Percentiles rank a stretch among this genome's conserved stretches.
phyloP scores from a whole-genome alignment of 306 rosid genomes.

The Gleditsia sinensis region DNA sequence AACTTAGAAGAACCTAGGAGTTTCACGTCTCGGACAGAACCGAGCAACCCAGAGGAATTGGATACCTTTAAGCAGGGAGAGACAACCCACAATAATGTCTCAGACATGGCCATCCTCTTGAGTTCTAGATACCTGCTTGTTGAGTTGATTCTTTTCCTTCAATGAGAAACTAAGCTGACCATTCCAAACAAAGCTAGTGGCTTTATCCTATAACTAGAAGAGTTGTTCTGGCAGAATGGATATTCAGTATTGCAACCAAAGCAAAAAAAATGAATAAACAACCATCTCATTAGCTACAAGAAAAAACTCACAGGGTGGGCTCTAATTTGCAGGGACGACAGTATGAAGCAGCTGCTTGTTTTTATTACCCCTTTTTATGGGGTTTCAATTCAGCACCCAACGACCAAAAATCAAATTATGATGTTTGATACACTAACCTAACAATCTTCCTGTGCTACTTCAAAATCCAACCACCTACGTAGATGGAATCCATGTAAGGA shows the following conservation, averaged over 20 bases:
- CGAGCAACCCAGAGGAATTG: conserved; percentile 43
- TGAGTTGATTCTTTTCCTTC: background rate
- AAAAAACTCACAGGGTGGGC: conserved; percentile 34
- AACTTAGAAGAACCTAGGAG: conserved; percentile 45
- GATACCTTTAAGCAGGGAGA: conserved; percentile 48
- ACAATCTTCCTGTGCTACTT: background rate
- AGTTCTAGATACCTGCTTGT: conserved; percentile 12
- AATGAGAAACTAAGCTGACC: background rate
- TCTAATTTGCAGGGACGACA: background rate
- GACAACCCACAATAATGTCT: conserved; percentile 44
- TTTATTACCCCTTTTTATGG: background rate
- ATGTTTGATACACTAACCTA: background rate
- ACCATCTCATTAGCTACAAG: background rate
- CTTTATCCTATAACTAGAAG: conserved; percentile 8
- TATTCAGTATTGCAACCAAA: conserved; percentile 15
- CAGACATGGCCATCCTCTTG: conserved; percentile 54
- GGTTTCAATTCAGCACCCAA: background rate
- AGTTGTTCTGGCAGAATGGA: background rate
- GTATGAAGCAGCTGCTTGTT: conserved; percentile 5
- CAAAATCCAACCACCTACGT: background rate
- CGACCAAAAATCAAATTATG: no score
- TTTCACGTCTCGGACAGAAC: conserved; percentile 51
- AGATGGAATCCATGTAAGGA: background rate
- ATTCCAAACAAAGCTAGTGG: conserved; percentile 21
- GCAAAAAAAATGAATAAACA: background rate